Conservation (phyloP, 208 protist genomes). For the Crithidia expoeki region DNA sequence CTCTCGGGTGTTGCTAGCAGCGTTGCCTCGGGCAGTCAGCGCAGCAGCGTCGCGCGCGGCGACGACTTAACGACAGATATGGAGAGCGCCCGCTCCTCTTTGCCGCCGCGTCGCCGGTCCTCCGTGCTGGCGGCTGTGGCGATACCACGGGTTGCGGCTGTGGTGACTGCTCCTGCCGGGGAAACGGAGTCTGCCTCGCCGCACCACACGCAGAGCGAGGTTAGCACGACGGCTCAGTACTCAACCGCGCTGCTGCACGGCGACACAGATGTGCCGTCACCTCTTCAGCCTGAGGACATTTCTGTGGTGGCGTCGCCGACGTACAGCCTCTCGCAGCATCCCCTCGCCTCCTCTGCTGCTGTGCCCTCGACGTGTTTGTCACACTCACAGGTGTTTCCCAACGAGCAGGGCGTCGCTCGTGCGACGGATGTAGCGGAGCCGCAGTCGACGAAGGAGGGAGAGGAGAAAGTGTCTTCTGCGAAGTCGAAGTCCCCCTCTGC, state of each 20-base stretch:
- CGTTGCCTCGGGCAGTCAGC: background rate
- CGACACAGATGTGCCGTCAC: background rate
- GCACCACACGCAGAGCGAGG: too few species aligned
- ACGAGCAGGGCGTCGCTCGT: background rate
- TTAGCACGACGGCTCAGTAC: too few species aligned
- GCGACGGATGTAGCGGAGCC: background rate
- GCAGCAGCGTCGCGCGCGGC: conserved; percentile 8
- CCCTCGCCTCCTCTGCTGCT: background rate
- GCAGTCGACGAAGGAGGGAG: background rate
- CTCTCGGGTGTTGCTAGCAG: background rate
- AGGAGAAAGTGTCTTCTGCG: background rate
- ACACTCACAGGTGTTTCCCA: background rate
- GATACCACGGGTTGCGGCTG: background rate
- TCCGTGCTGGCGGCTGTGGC: conserved; percentile 3
- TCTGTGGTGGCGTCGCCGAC: background rate
- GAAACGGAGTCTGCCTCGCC: too few species aligned
- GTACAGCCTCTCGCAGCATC: background rate
- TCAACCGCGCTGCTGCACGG: background rate
- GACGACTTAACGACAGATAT: conserved; percentile 2
- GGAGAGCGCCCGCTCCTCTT: conserved; percentile 24
- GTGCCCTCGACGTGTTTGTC: background rate
- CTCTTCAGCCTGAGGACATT: conserved; percentile 10
- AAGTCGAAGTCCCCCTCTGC: background rate
- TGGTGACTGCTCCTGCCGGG: background rate
- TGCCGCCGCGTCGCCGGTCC: conserved; percentile 23